Percentiles rank a stretch among this genome's conserved stretches.
Evolutionary conservation across 2,329 filamentous ascomycete genomes (phyloP).

Genomic region (Drechslerella stenobrocha): DNA sequence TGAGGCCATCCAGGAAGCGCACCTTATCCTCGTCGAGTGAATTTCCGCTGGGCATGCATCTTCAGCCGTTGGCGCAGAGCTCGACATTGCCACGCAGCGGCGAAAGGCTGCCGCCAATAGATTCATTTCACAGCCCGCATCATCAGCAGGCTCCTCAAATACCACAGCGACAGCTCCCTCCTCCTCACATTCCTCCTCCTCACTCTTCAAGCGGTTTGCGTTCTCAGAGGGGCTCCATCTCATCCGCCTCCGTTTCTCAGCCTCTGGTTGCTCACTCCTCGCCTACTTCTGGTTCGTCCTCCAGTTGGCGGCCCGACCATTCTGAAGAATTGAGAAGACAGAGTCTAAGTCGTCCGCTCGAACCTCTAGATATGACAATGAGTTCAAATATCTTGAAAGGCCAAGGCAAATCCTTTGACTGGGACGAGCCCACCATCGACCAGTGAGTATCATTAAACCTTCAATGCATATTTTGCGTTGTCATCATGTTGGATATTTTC

Average conservation of each 20-base stretch:
- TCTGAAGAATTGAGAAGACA: conserved; percentile 51
- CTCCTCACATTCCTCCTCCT: conserved; percentile 53
- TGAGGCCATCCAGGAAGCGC: conserved; percentile 57
- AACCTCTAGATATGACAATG: conserved; percentile 52
- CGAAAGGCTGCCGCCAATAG: conserved; percentile 53
- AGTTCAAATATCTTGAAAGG: conserved; percentile 51
- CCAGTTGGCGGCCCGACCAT: conserved; percentile 50
- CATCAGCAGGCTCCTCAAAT: conserved; percentile 52
- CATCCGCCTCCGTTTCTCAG: conserved; percentile 44
- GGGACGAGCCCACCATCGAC: conserved; percentile 59
- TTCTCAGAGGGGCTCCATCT: conserved; percentile 48
- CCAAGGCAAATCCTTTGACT: conserved; percentile 55
- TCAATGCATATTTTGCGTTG: conserved; percentile 38
- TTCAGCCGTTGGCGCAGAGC: conserved; percentile 52
- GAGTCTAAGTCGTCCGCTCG: conserved; percentile 53
- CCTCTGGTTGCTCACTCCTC: conserved; percentile 50
- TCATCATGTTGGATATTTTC: conserved; percentile 36
- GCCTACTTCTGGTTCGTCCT: conserved; percentile 51
- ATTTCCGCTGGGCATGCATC: conserved; percentile 52
- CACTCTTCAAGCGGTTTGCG: conserved; percentile 50
- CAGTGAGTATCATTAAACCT: conserved; percentile 53
- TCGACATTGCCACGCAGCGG: conserved; percentile 50
- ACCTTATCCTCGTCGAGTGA: conserved; percentile 57
- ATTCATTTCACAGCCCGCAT: conserved; percentile 53
- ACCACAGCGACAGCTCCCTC: conserved; percentile 51